phyloP scores from a whole-genome alignment of 495 filamentous ascomycete species.

The Penicillium waksmanii region DNA sequence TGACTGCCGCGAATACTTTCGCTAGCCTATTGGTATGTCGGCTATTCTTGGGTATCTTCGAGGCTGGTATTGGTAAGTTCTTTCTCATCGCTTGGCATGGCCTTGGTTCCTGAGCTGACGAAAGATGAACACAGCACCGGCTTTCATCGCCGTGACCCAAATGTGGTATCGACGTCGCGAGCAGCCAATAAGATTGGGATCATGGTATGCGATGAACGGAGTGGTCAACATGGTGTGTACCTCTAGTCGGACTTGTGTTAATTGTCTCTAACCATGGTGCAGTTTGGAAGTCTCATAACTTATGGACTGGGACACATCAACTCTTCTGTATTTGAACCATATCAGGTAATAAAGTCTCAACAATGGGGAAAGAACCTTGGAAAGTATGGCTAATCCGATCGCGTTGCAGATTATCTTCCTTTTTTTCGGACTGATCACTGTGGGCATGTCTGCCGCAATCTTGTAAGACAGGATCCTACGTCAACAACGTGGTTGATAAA shows the following conservation, averaged over 20 bases:
- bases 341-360: conserved; percentile 45
- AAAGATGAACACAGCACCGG: conserved; percentile 47
- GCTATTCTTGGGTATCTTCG: conserved; percentile 66
- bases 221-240: conserved; percentile 56
- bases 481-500: not conserved
- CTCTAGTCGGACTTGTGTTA: not conserved
- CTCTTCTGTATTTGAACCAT: conserved; percentile 54
- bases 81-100: not conserved
- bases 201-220: conserved; percentile 66
- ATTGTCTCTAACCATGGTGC: not conserved
- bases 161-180: conserved; percentile 67
- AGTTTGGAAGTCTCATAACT: conserved; percentile 54
- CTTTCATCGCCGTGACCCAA: conserved; percentile 62
- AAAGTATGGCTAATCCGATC: not conserved
- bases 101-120: not conserved
- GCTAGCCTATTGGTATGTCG: conserved; percentile 57
- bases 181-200: conserved; percentile 59
- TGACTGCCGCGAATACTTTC: conserved; percentile 60
- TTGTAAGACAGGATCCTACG: conserved; percentile 28
- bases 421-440: conserved; percentile 56
- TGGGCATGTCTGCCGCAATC: conserved; percentile 50
- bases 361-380: conserved; percentile 13
- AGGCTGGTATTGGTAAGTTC: conserved; percentile 50
- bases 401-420: conserved; percentile 54
- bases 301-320: conserved; percentile 64